phyloP scores from a whole-genome alignment of 192 early-diverging fungal species.

The Funneliformis geosporum region DNA sequence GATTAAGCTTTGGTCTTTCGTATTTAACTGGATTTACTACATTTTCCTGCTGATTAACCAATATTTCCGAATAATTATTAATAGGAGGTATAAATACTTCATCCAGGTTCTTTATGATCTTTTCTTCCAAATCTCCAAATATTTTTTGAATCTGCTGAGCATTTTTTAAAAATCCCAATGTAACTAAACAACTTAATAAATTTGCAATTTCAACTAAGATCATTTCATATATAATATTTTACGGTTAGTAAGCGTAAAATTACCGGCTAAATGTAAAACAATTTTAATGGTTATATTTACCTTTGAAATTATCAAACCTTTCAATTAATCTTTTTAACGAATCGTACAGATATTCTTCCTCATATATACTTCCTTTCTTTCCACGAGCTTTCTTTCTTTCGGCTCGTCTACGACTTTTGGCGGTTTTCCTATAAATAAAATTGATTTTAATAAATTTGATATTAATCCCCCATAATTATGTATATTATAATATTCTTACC shows the following conservation, averaged over 20 bases:
- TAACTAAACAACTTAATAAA: neutral
- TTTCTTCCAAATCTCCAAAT: constrained; percentile 21
- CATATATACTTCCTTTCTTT: constrained; percentile 85
- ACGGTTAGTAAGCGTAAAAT: too few species aligned
- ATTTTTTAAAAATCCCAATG: constrained; percentile 1
- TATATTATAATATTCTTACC: constrained; percentile 25
- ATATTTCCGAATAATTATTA: neutral
- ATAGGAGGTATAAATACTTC: neutral
- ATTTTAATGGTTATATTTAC: too few species aligned
- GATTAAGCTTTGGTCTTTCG: constrained; percentile 9
- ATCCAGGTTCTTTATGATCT: constrained; percentile 8
- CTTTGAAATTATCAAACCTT: constrained; percentile 55
- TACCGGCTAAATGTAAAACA: too few species aligned
- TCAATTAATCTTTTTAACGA: constrained; percentile 64
- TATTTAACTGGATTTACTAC: neutral
- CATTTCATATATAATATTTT: too few species aligned
- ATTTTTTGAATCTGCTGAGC: constrained; percentile 13
- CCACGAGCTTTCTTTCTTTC: constrained; percentile 84
- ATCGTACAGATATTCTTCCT: constrained; percentile 86
- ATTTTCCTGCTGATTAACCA: neutral
- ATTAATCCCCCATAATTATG: neutral
- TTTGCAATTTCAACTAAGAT: constrained; percentile 13
- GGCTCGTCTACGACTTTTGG: constrained; percentile 67
- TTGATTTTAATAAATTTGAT: neutral
- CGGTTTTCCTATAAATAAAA: constrained; percentile 56